Evolutionary conservation across 1,284 basidiomycete genomes (phyloP), one percentile per base, ranked within the genome.

Genomic region (Rhodotorula sp.): DNA sequence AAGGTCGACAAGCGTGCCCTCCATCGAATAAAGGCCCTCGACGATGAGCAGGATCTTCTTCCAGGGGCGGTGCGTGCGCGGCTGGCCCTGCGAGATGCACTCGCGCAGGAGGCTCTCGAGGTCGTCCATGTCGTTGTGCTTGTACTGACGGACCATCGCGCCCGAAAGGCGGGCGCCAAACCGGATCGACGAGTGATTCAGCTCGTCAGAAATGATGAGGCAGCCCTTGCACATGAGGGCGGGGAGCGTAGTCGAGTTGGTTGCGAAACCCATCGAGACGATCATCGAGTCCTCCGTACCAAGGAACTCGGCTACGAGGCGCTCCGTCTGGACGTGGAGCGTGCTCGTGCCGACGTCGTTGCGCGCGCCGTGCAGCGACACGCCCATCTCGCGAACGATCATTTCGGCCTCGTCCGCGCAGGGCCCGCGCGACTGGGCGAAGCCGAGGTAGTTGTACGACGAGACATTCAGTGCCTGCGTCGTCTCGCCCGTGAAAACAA

Each of bases 381-480:
- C 84, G 54, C 95, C 94, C 70, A 82, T 79, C 39, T 76, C 70
- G 55, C 74, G 70, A 32, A 76, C 74, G 79, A 97, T 87, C 21
- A 85, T 83, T 76, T 91, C 89, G 29, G 76, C 76, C 61, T 72
- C 66, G 79, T 98, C 95, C 3, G 96, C 91, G 79, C 94, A 97
- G 19, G 91, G 91, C 39, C 97, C 96, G 25, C 88, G 87, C 37
- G 91, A 92, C 81, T 97, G 94, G 1, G 96, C 96, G 80, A 99
- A 99, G 10, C 97, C 96, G 78, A 99, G 92, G 81, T 99, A 99
- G 84, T 99, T 99, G 86, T 99, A 99, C 10, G 94, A 97, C 17
- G 94, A 96, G 77, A 98, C 90, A 82, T 99, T 99, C 79, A 99
- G 89, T 0, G 90, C 91, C 68, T 94, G 91, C 22, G 82, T 83